Base-by-base conservation (phyloP, 2,329 filamentous ascomycete species). In the Kalaharituber pfeilii region DNA sequence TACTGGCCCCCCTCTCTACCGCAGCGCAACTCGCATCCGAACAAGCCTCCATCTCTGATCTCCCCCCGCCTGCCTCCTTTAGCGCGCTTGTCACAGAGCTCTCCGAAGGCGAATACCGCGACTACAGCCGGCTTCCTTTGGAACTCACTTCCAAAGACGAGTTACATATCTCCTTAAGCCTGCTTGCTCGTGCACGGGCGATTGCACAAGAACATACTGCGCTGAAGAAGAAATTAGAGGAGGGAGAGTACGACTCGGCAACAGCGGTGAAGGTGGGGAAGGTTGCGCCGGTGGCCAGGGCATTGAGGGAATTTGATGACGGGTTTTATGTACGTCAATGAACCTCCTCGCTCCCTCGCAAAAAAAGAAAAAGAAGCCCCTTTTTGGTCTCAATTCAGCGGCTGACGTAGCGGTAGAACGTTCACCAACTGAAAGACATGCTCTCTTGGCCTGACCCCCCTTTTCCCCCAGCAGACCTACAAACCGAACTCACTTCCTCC, bases 381-480 rank as follows among this genome's bases (percentile, higher is more conserved):
- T n/a, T n/a, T n/a, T n/a, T n/a, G n/a, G n/a, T n/a, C n/a, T n/a
- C n/a, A n/a, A n/a, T n/a, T n/a, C n/a, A n/a, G n/a, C n/a, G n/a
- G n/a, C n/a, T n/a, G n/a, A n/a, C n/a, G n/a, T 27, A 44, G 39
- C 62, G 69, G 8, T 73, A 73, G 44, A 71, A 72, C 25, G 78
- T 82, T 59, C 67, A 69, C 50, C 91, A 96, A 68, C 76, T 98
- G 52, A 78, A 81, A 9, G 73, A 80, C 7, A 75, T 98, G 52
- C 80, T 93, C 9, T 71, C 18, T 20, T 47, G 42, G 42, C 25
- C 75, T n/a, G 86, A 94, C 59, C 70, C 73, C 1, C 67, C 70
- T 20, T 75, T 76, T 58, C 79, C 82, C 61, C 62, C 72, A 1
- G 79, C 81, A 62, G 69, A 83, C 55, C 74, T 72, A 53, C 69